Evolutionary conservation across 2,329 filamentous ascomycete species (phyloP).

Genomic region (Chrysoporthe deuterocubensis): DNA sequence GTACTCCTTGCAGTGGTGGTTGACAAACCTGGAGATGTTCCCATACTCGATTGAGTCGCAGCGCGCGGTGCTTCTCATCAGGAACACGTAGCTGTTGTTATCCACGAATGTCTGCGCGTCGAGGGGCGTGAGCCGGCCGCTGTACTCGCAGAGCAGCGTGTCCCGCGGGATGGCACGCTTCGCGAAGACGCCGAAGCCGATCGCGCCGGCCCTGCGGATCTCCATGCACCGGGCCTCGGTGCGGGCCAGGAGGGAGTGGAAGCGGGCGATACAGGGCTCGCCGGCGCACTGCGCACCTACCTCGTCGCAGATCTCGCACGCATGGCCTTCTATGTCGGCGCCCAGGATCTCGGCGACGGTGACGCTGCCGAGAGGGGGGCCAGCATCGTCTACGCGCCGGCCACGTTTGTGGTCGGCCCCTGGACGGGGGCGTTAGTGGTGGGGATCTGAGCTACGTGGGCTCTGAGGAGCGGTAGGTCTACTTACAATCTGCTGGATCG

Average conservation of each 20-base stretch:
- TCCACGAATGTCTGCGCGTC: neutral
- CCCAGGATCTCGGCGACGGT: conserved; percentile 15
- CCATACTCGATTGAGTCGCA: conserved; percentile 7
- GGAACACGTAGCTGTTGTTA: neutral
- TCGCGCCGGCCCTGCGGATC: neutral
- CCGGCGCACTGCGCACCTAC: conserved; percentile 2
- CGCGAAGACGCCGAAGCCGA: conserved; percentile 21
- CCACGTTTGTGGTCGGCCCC: conserved; percentile 5
- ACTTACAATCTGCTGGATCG: conserved; percentile 18
- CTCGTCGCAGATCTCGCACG: conserved; percentile 13
- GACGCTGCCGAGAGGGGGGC: conserved; percentile 6
- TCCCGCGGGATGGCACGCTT: neutral
- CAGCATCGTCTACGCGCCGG: neutral
- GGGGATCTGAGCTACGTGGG: neutral
- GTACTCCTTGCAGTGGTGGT: conserved; percentile 15
- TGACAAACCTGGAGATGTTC: conserved; percentile 16
- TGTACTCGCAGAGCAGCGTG: conserved; percentile 15
- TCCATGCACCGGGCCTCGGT: neutral
- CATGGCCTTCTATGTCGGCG: neutral
- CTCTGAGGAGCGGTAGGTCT: neutral
- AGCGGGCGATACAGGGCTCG: conserved; percentile 4
- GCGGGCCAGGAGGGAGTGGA: neutral
- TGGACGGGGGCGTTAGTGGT: neutral
- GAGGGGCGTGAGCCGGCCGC: conserved; percentile 10
- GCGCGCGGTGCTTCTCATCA: neutral